Conservation (phyloP, 139 green algal species). For the Chlamydomonas eustigma region DNA sequence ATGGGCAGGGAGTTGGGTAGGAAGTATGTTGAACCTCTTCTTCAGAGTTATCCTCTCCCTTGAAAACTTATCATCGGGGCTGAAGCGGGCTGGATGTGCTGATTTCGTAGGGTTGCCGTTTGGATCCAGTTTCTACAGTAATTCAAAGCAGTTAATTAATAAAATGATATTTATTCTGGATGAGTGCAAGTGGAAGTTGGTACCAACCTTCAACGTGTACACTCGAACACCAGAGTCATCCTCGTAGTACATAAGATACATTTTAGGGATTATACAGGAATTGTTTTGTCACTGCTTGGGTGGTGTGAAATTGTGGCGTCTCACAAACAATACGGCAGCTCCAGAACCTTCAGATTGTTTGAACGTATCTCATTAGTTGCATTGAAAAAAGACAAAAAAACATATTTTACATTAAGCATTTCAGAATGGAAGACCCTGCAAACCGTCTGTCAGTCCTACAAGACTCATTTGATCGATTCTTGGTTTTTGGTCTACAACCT, state of each 20-base stretch:
- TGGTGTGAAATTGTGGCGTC: background rate
- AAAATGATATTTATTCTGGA: too few species aligned
- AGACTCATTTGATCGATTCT: conserved; percentile 3
- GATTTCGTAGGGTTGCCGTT: conserved; percentile 79
- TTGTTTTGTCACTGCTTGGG: too few species aligned
- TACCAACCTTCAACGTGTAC: conserved; percentile 91
- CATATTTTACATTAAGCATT: too few species aligned
- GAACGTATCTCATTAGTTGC: background rate
- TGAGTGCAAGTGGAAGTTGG: too few species aligned
- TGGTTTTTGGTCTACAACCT: background rate
- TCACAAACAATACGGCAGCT: background rate
- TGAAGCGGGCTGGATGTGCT: conserved; percentile 92
- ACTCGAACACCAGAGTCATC: conserved; percentile 82
- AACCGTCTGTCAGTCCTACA: background rate
- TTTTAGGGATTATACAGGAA: too few species aligned
- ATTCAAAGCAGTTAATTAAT: too few species aligned
- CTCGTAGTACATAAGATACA: conserved; percentile 97
- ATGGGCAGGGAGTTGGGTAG: conserved; percentile 70
- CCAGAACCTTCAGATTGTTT: background rate
- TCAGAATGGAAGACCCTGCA: background rate
- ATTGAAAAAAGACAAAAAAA: too few species aligned
- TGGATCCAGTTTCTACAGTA: conserved; percentile 75
- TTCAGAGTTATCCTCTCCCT: conserved; percentile 89
- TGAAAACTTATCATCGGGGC: conserved; percentile 97
- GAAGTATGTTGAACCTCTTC: conserved; percentile 90